Evolutionary conservation across 805 yeast genomes (phyloP), one percentile per base, ranked within the genome.

Genomic region (Kodamaea hsintzibuensis): DNA sequence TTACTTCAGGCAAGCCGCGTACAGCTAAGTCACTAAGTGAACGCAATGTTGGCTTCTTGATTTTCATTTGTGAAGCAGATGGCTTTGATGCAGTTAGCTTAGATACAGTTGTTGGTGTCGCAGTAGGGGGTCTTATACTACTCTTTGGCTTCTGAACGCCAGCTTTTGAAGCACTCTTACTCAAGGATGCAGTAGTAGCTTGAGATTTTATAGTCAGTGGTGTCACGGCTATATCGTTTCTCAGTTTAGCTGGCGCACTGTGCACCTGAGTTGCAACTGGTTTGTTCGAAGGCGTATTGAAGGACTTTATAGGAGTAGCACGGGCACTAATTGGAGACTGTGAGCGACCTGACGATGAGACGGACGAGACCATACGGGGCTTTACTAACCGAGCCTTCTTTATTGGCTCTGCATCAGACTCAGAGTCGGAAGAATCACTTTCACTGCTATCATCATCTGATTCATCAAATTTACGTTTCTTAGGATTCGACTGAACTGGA

Each of bases 1-100:
- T 79, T 0, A 86, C 89, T 17, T 82, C 88, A 1, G 91, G 91
- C 10, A 86, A 78, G 3, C 89, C 91, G 50, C 85, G 74, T n/a
- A 79, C 75, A 3, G 79, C 84, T 55, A 86, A 70, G 55, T 85
- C 88, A 2, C 82, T 79, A 33, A 86, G 67, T 0, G 88, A 81
- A 14, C 67, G 60, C 51, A 83, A 74, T 0, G 85, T 80, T 1
- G 73, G 73, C 46, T 62, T 65, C 49, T 58, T 63, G n/a, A 61
- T 60, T 14, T 43, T 50, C 22, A 47, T 30, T n/a, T 38, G 47
- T 3, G 50, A 27, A 8, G 54, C 22, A 30, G 50, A 43, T 14
- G 43, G 42, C 12, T 33, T 22, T 10, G 39, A 7, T 7, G 35
- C 42, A 39, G 46, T 17, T 3, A 42, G 37, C 35, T 48, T 48